Evolutionary conservation across 2,329 filamentous ascomycete genomes (phyloP).

Genomic region (Orbilia brochopaga): DNA sequence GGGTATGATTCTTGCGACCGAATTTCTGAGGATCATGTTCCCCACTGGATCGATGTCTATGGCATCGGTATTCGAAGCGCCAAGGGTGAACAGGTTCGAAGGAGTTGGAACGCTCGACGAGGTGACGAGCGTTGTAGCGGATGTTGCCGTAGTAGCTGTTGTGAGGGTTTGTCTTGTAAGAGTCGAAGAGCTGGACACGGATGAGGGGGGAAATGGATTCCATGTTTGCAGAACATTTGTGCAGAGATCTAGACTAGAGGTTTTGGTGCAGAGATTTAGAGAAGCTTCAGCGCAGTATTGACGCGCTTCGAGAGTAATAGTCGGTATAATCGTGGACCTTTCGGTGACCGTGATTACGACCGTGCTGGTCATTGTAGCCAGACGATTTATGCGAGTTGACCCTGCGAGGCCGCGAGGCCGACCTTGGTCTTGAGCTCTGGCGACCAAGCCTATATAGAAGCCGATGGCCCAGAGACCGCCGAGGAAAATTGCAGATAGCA

Average conservation of each 20-base stretch:
- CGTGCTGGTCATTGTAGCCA: conserved; percentile 8
- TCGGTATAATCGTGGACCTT: conserved; percentile 22
- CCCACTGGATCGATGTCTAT: conserved; percentile 31
- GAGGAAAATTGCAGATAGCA: no score
- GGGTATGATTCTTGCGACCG: conserved; percentile 8
- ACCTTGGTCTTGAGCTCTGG: neutral
- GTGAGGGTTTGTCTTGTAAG: conserved; percentile 8
- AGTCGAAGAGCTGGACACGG: conserved; percentile 8
- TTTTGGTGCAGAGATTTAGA: no score
- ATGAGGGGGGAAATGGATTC: conserved; percentile 24
- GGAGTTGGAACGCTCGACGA: conserved; percentile 10
- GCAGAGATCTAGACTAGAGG: conserved; percentile 22
- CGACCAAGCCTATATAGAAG: no score
- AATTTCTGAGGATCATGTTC: conserved; percentile 13
- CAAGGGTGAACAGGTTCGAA: conserved; percentile 19
- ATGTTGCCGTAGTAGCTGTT: conserved; percentile 3
- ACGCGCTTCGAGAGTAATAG: conserved; percentile 14
- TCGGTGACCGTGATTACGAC: conserved; percentile 3
- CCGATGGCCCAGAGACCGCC: neutral
- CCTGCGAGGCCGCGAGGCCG: no score
- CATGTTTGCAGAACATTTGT: conserved; percentile 22
- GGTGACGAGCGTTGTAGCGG: conserved; percentile 1
- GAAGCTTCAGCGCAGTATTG: no score
- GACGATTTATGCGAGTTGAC: no score
- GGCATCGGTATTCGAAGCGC: conserved; percentile 7